Base-by-base conservation (phyloP, 768 basidiomycete species). In the Dacryopinax primogenitus region DNA sequence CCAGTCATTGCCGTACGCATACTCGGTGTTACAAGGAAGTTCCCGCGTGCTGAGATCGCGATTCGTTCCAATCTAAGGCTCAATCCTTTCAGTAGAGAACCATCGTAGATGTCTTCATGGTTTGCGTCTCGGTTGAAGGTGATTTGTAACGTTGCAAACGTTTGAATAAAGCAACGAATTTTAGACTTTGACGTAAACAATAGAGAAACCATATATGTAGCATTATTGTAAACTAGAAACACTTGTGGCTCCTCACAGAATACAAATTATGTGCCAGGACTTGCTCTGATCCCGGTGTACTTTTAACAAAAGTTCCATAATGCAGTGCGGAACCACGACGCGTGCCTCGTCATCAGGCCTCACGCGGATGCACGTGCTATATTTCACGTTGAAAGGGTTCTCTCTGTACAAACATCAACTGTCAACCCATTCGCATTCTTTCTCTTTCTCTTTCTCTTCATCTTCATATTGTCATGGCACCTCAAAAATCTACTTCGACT, bases 291-390 rank as follows among this genome's bases (percentile, higher is more conserved):
- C n/a, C n/a, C n/a, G n/a, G n/a, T n/a, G n/a, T n/a, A n/a, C n/a
- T n/a, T n/a, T n/a, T n/a, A n/a, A n/a, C n/a, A n/a, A n/a, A n/a
- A n/a, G n/a, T n/a, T n/a, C n/a, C n/a, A n/a, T n/a, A n/a, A n/a
- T n/a, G n/a, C n/a, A n/a, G n/a, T n/a, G n/a, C n/a, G n/a, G n/a
- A n/a, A n/a, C n/a, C n/a, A n/a, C n/a, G n/a, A n/a, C n/a, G n/a
- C n/a, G n/a, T n/a, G n/a, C n/a, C n/a, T n/a, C n/a, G n/a, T n/a
- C n/a, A n/a, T n/a, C n/a, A n/a, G n/a, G n/a, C n/a, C n/a, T n/a
- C n/a, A 58, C 21, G 51, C 51, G 26, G 51, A 32, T 58, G 51
- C 51, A 58, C 51, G 51, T 58, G 51, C 51, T 58, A 58, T 47
- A 47, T 58, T 32, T 58, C 51, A 58, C 26, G 51, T 58, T 58